These are phyloP conservation scores for Capsella bursapastoris DNA, from an alignment of 345 rosid genomes.

Conservation along the genomic window DNA sequence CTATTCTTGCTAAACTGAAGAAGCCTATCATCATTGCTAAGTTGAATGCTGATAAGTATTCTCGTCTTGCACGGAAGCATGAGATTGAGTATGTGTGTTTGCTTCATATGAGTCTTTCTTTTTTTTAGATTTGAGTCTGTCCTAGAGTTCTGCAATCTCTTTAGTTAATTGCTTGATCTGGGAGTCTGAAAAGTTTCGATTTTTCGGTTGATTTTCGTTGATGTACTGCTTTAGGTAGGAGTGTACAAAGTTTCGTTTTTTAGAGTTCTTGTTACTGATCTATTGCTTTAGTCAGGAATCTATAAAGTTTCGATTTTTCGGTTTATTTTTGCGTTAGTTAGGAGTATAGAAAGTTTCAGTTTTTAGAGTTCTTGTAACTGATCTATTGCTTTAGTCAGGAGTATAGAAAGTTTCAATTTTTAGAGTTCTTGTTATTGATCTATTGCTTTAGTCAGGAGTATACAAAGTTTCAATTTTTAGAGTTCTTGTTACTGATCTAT, in stretches of 20 bases:
- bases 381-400: neutral
- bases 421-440: neutral
- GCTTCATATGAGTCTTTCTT: neutral
- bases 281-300: neutral
- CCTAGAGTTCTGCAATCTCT: neutral
- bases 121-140: neutral
- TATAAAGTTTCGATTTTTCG: neutral
- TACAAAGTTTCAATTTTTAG: neutral
- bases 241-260: neutral
- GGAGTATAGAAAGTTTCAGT: too few species aligned
- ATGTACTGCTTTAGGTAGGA: neutral
- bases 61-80: slow-evolving; percentile 68
- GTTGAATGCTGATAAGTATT: slow-evolving; percentile 81
- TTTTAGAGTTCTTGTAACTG: too few species aligned
- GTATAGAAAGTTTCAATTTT: neutral
- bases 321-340: too few species aligned
- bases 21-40: slow-evolving; percentile 84
- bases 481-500: neutral
- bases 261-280: neutral
- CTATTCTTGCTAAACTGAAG: slow-evolving; percentile 68
- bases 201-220: neutral
- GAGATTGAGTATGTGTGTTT: slow-evolving; percentile 69
- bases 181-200: neutral
- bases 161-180: neutral
- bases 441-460: neutral